Conservation (phyloP, 1,284 basidiomycete species). For the Ceratobasidium sp. region DNA sequence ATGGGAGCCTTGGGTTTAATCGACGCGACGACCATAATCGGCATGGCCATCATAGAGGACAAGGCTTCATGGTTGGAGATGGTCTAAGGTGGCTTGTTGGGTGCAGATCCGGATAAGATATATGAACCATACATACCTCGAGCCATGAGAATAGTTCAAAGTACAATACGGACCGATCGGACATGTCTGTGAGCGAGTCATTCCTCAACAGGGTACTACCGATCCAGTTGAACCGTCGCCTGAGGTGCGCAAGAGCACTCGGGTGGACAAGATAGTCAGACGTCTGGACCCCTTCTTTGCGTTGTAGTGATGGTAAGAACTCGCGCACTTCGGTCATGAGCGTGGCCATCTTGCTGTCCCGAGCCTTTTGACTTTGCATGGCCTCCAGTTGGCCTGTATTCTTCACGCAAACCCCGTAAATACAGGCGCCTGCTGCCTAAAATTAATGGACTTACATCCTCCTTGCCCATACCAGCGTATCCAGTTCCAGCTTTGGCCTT, state of each 20-base stretch:
- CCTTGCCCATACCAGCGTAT: conserved; percentile 77
- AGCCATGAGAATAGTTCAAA: conserved; percentile 89
- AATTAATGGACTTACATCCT: conserved; percentile 69
- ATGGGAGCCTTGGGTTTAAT: conserved; percentile 60
- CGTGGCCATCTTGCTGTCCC: conserved; percentile 72
- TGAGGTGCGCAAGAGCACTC: conserved; percentile 84
- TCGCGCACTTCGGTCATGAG: conserved; percentile 73
- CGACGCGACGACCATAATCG: conserved; percentile 83
- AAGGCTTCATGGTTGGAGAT: conserved; percentile 89
- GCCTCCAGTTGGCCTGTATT: conserved; percentile 79
- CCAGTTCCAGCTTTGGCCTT: conserved; percentile 79
- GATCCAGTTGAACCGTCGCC: conserved; percentile 85
- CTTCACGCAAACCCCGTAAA: conserved; percentile 53
- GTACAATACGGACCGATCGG: conserved; percentile 83
- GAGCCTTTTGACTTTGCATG: conserved; percentile 67
- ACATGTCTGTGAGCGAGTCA: conserved; percentile 91
- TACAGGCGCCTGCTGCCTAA: not conserved
- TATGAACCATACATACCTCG: conserved; percentile 62
- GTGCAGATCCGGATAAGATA: conserved; percentile 14
- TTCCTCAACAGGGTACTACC: conserved; percentile 83
- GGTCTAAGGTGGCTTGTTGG: conserved; percentile 58
- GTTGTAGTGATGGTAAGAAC: conserved; percentile 79
- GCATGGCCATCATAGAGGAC: conserved; percentile 94
- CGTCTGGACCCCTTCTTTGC: conserved; percentile 71
- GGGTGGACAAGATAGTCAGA: conserved; percentile 90